phyloP scores from a whole-genome alignment of 2,329 filamentous ascomycete genomes.

The Sphaerulina vaccinii region DNA sequence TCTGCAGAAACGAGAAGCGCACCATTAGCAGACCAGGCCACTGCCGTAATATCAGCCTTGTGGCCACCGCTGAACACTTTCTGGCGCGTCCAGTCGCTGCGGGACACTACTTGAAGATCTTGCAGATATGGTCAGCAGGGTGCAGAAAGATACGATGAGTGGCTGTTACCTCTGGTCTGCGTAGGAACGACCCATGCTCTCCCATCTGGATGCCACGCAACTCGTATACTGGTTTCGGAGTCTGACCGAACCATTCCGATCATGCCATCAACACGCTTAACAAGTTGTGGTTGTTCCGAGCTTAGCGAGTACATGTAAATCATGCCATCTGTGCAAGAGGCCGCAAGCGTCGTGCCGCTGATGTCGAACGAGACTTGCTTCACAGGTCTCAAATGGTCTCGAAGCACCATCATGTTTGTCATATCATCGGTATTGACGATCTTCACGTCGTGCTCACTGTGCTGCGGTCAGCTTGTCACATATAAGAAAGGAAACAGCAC shows the following conservation, averaged over 20 bases:
- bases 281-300: constrained; percentile 73
- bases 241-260: constrained; percentile 77
- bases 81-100: constrained; percentile 85
- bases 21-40: constrained; percentile 94
- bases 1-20: constrained; percentile 70
- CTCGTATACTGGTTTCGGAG: constrained; percentile 69
- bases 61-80: constrained; percentile 76
- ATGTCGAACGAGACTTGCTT: constrained; percentile 90
- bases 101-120: constrained; percentile 84
- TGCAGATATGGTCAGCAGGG: background rate
- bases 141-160: background rate
- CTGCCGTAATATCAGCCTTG: constrained; percentile 76
- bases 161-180: constrained; percentile 57
- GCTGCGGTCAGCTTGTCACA: constrained; percentile 22
- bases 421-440: constrained; percentile 81
- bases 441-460: constrained; percentile 80
- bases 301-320: constrained; percentile 86
- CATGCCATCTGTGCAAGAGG: constrained; percentile 85
- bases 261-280: constrained; percentile 81
- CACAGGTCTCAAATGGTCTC: constrained; percentile 76
- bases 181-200: constrained; percentile 85
- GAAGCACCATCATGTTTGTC: constrained; percentile 70
- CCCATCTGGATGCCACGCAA: constrained; percentile 92
- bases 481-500: constrained; percentile 31
- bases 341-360: constrained; percentile 69